Evolutionary conservation across 2,329 filamentous ascomycete genomes (phyloP).

Genomic region (Zasmidium cellare): DNA sequence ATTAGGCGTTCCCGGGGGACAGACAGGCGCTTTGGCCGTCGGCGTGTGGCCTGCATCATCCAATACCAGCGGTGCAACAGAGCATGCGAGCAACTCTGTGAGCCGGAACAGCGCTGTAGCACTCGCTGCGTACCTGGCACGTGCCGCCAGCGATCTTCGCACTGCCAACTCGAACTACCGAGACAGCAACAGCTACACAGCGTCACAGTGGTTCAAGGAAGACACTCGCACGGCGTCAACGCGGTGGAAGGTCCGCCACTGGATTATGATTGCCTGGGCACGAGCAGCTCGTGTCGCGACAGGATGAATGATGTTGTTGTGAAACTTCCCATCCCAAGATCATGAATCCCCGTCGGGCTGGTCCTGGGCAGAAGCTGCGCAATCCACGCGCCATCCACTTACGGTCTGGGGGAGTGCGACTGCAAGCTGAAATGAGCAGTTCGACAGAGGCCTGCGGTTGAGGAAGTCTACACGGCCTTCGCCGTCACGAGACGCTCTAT

Average conservation of each 20-base stretch:
- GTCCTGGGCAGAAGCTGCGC: not conserved
- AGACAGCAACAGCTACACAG: constrained; percentile 8
- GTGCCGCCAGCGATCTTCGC: constrained; percentile 1
- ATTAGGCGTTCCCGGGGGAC: too few relatives aligned
- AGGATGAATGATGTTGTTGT: constrained; percentile 1
- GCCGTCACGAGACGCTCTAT: not conserved
- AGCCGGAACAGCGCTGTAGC: not conserved
- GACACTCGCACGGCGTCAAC: constrained; percentile 7
- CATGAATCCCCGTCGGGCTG: not conserved
- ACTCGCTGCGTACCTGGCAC: not conserved
- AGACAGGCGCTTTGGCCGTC: too few relatives aligned
- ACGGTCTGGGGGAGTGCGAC: not conserved
- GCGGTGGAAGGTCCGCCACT: constrained; percentile 4
- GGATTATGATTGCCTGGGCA: not conserved
- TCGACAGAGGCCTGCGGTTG: not conserved
- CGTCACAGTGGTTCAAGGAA: constrained; percentile 10
- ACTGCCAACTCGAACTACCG: not conserved
- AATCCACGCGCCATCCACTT: not conserved
- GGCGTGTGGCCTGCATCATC: not conserved
- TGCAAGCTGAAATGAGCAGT: not conserved
- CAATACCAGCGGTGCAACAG: not conserved
- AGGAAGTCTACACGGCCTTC: not conserved
- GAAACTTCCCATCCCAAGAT: not conserved
- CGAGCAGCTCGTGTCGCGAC: constrained; percentile 1
- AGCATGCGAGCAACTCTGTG: not conserved